Evolutionary conservation across 768 basidiomycete genomes (phyloP).

Genomic region (Suillus luteus): DNA sequence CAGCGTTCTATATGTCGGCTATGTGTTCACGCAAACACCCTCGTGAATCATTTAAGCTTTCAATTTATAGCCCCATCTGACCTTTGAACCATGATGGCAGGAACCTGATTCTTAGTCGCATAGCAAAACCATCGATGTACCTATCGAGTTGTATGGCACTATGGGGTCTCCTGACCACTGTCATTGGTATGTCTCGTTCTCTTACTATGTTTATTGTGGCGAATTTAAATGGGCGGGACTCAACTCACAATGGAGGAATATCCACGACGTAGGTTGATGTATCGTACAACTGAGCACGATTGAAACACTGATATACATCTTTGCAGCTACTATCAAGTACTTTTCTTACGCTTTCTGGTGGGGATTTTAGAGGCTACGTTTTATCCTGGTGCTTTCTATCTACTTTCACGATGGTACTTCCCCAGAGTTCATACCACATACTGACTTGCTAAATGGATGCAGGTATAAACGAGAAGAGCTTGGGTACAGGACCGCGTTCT

Average conservation of each 20-base stretch:
- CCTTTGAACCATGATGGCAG: constrained; percentile 32
- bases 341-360: constrained; percentile 70
- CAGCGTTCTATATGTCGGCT: constrained; percentile 65
- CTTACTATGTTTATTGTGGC: constrained; percentile 7
- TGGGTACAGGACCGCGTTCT: constrained; percentile 60
- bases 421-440: background rate
- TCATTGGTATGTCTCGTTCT: constrained; percentile 42
- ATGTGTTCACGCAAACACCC: constrained; percentile 73
- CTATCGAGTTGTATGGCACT: constrained; percentile 62
- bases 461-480: constrained; percentile 74
- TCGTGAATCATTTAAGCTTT: constrained; percentile 44
- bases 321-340: constrained; percentile 55
- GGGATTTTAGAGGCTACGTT: constrained; percentile 67
- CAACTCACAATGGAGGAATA: constrained; percentile 33
- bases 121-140: constrained; percentile 64
- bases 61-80: background rate
- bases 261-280: constrained; percentile 29
- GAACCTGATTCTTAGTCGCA: constrained; percentile 64
- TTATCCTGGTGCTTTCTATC: constrained; percentile 63
- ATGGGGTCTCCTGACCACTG: constrained; percentile 63
- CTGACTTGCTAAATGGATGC: background rate
- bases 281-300: background rate
- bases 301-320: constrained; percentile 3
- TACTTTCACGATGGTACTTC: constrained; percentile 61
- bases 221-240: background rate